Evolutionary conservation across 106 monocot genomes (phyloP).

Genomic region (Platanthera zijinensis): DNA sequence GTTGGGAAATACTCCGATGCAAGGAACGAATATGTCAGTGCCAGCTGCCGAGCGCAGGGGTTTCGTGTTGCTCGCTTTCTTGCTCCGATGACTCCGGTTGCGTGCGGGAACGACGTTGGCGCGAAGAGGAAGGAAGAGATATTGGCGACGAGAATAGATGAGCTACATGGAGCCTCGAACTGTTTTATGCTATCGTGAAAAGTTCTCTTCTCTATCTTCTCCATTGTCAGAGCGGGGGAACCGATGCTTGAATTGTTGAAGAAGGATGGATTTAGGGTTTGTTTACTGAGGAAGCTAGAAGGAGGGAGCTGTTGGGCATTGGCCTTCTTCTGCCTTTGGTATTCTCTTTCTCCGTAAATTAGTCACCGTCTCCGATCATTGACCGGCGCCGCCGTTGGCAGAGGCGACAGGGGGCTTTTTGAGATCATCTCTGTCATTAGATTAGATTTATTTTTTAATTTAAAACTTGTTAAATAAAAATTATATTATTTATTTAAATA

Average conservation of each 20-base stretch:
- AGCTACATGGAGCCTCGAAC: neutral
- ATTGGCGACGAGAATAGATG: neutral
- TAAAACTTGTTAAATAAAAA: too few species aligned
- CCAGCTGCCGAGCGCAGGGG: neutral
- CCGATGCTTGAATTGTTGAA: neutral
- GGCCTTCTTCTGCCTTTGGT: neutral
- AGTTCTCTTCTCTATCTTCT: neutral
- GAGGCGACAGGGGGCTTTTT: too few species aligned
- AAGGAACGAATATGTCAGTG: constrained; percentile 3
- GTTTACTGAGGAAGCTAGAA: neutral
- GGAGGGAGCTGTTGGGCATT: neutral
- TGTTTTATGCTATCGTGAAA: neutral
- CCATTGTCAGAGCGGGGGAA: neutral
- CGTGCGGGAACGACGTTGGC: neutral
- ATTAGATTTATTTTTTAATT: too few species aligned
- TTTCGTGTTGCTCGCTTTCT: neutral
- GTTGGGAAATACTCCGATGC: neutral
- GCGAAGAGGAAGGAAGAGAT: neutral
- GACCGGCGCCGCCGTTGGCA: too few species aligned
- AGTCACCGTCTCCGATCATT: too few species aligned
- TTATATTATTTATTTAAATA: too few species aligned
- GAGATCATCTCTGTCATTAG: too few species aligned
- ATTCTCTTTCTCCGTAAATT: too few species aligned
- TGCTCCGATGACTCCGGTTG: too few species aligned
- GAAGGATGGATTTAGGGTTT: neutral